Conservation (phyloP, 2,329 filamentous ascomycete genomes). For the Stagonosporopsis chrysanthemi region DNA sequence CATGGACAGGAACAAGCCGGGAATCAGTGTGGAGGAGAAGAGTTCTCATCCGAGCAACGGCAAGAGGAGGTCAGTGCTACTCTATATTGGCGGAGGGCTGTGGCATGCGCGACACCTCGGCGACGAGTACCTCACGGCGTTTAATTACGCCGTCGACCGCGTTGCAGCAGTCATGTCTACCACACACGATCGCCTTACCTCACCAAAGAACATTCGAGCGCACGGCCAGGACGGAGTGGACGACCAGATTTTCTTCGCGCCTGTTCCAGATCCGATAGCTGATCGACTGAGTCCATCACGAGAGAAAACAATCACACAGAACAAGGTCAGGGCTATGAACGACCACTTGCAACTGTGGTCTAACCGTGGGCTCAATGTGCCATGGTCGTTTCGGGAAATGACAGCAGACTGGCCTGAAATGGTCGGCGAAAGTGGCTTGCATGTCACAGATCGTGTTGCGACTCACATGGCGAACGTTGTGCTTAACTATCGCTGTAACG, state of each 20-base stretch:
- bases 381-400: constrained; percentile 63
- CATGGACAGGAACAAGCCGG: constrained; percentile 22
- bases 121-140: constrained; percentile 55
- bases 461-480: constrained; percentile 60
- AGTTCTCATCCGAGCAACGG: not conserved
- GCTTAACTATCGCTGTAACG: constrained; percentile 64
- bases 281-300: constrained; percentile 53
- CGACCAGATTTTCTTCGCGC: constrained; percentile 54
- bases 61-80: constrained; percentile 49
- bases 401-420: constrained; percentile 46
- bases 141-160: constrained; percentile 56
- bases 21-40: constrained; percentile 2
- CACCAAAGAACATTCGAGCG: constrained; percentile 9
- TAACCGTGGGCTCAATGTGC: constrained; percentile 49
- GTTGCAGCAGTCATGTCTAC: constrained; percentile 40
- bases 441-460: constrained; percentile 57
- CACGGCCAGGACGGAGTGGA: constrained; percentile 28
- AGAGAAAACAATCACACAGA: constrained; percentile 55
- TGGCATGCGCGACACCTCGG: constrained; percentile 63
- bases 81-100: constrained; percentile 64
- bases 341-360: constrained; percentile 57
- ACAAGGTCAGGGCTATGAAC: constrained; percentile 63
- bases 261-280: constrained; percentile 57
- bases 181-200: constrained; percentile 11
- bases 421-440: constrained; percentile 59